These are phyloP conservation scores for Bifiguratus adelaidae DNA, from an alignment of 192 early-diverging fungal genomes.

Conservation along the genomic window DNA sequence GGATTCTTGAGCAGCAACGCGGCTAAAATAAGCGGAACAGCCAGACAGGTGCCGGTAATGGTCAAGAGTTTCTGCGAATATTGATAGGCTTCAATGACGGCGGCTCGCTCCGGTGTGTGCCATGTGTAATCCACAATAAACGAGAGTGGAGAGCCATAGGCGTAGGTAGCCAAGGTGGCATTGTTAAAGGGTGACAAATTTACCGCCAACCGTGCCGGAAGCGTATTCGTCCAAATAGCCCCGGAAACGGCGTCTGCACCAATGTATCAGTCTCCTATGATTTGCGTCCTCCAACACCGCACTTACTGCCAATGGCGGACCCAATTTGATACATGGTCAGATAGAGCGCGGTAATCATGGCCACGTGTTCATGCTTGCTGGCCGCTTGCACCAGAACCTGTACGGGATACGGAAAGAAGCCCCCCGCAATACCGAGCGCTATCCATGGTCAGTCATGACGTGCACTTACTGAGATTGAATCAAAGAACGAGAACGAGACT, in stretches of 20 bases:
- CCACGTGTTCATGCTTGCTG: conserved; percentile 3
- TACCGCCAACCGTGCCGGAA: neutral
- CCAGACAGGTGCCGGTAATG: conserved; percentile 2
- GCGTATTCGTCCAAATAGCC: conserved; percentile 3
- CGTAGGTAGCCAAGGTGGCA: neutral
- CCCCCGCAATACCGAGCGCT: conserved; percentile 1
- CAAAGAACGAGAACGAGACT: no score
- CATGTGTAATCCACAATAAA: neutral
- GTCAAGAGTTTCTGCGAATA: neutral
- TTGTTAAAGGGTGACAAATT: neutral
- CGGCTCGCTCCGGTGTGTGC: neutral
- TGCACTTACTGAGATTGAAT: neutral
- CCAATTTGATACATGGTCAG: conserved; percentile 2
- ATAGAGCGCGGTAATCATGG: conserved; percentile 2
- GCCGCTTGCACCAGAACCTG: conserved; percentile 1
- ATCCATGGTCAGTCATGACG: neutral
- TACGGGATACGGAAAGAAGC: conserved; percentile 2
- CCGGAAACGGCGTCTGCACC: neutral
- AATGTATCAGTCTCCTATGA: neutral
- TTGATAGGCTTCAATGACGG: conserved; percentile 1
- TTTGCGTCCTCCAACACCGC: no score
- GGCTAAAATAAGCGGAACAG: neutral
- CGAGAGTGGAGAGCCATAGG: neutral
- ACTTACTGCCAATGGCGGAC: conserved; percentile 1
- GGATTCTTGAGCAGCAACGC: neutral